Base-by-base conservation (phyloP, 768 basidiomycete genomes). In the Termitomyces sp. region DNA sequence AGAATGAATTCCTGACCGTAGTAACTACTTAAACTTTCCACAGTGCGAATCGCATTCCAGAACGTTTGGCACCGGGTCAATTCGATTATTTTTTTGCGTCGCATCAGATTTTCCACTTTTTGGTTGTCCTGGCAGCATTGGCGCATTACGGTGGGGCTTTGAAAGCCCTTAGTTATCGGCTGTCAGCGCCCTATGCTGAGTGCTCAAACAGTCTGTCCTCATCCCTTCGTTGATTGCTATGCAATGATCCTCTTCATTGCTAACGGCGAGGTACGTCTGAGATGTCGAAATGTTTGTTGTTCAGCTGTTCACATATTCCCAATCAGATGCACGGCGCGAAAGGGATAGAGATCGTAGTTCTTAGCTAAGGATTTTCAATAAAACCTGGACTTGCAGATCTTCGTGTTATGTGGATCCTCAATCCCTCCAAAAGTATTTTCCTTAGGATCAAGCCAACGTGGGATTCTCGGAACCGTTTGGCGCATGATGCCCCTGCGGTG, bases 101-200 rank as follows among this genome's bases (percentile, higher is more conserved):
- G 20, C 94, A 96, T 75, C 91, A 95, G 72, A 89, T 96, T 64
- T 95, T 97, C 71, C 95, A 95, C 68, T 70, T 86, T 59, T 85
- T 82, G 65, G 93, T 95, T 37, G 77, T 93, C 54, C 71, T 86
- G 26, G 91, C 88, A 10, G 89, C 87, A 36, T 70, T 87, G 63
- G 75, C 83, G 10, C 89, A 91, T 63, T 91, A 87, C 72, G 70
- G 72, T 36, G 72, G 76, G 63, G 76, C 90, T 57, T 64, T 85
- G 58, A 79, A 78, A 24, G 79, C 79, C 43, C 80, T 90, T 65
- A 68, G 82, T 58, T 81, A 86, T 71, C 82, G 85, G 71, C 85
- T 90, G 72, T 71, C 74, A 44, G 64, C 68, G 24, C 63, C 43
- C 37, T 66, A 33, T 76, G 74, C 64, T 53, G 34, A 56, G 44